Percentiles rank a stretch among this genome's conserved stretches.
Evolutionary conservation across 1,284 basidiomycete species (phyloP).

Genomic region (Ceratorhiza oryzae-sativae): DNA sequence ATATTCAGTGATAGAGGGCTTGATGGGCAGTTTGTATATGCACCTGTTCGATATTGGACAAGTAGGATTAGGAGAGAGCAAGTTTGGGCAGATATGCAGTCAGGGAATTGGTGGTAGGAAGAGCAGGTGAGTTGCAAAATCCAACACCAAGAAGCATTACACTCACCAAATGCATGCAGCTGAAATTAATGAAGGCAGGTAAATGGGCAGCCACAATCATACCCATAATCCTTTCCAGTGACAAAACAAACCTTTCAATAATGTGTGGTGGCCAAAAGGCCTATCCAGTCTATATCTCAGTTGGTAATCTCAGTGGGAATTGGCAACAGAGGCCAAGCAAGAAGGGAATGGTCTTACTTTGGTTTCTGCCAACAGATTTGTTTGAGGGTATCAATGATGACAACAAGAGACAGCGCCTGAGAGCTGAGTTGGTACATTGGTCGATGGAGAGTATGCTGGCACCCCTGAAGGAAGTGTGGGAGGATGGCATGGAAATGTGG

Average conservation of each 20-base stretch:
- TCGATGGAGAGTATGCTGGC: slow-evolving; percentile 37
- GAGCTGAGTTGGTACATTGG: slow-evolving; percentile 37
- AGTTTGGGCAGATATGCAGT: slow-evolving; percentile 32
- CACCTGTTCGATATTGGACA: not conserved
- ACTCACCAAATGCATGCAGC: not conserved
- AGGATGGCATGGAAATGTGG: slow-evolving; percentile 24
- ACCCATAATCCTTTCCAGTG: slow-evolving; percentile 37
- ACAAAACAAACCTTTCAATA: slow-evolving; percentile 38
- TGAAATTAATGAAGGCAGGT: not conserved
- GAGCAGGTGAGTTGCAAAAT: slow-evolving; percentile 23
- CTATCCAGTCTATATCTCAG: slow-evolving; percentile 33
- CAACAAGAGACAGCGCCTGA: not conserved
- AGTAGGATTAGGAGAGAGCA: not conserved
- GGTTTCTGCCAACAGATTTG: slow-evolving; percentile 22
- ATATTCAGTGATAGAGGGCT: not conserved
- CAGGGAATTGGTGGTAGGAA: slow-evolving; percentile 34
- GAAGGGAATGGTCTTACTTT: slow-evolving; percentile 22
- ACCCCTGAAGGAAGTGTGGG: slow-evolving; percentile 9
- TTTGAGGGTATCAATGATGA: slow-evolving; percentile 21
- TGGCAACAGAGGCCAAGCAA: slow-evolving; percentile 16
- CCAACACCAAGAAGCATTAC: not conserved
- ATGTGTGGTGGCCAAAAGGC: slow-evolving; percentile 36
- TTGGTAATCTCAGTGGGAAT: slow-evolving; percentile 39
- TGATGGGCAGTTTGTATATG: not conserved
- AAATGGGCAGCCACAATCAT: slow-evolving; percentile 21